Conservation (phyloP, 2,329 filamentous ascomycete species). For the Alternaria panax region DNA sequence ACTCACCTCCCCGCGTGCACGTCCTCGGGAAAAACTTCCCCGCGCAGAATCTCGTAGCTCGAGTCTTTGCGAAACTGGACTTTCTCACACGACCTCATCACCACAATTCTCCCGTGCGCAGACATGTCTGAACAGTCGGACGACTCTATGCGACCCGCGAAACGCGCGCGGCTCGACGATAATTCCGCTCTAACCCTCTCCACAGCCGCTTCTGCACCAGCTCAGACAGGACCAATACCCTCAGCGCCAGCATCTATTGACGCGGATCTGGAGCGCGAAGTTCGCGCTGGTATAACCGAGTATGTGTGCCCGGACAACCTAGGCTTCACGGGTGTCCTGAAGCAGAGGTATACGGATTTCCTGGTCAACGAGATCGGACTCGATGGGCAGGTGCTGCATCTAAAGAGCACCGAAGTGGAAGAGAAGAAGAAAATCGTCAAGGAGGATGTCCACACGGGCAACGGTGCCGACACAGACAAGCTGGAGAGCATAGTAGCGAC, state of each 20-base stretch:
- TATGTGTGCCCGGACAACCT: conserved; percentile 65
- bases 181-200: conserved; percentile 18
- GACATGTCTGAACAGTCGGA: conserved; percentile 26
- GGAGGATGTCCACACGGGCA: conserved; percentile 22
- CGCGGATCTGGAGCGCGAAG: conserved; percentile 51
- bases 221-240: conserved; percentile 1
- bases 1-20: conserved; percentile 20
- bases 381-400: conserved; percentile 77
- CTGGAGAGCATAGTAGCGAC: conserved; percentile 25
- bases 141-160: conserved; percentile 35
- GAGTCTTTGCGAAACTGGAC: background rate
- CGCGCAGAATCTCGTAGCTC: conserved; percentile 24
- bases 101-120: background rate
- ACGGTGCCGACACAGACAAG: conserved; percentile 15
- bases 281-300: conserved; percentile 66
- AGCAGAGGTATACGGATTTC: conserved; percentile 87
- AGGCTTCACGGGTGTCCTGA: conserved; percentile 70
- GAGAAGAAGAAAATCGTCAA: conserved; percentile 27
- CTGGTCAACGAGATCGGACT: conserved; percentile 87
- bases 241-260: conserved; percentile 26
- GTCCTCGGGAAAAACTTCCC: conserved; percentile 39
- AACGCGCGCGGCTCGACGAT: conserved; percentile 45
- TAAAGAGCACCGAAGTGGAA: conserved; percentile 59
- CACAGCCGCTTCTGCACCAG: background rate
- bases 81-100: conserved; percentile 3